Evolutionary conservation across 345 rosid species (phyloP), one percentile per base, ranked within the genome.

Genomic region (Draba incana): DNA sequence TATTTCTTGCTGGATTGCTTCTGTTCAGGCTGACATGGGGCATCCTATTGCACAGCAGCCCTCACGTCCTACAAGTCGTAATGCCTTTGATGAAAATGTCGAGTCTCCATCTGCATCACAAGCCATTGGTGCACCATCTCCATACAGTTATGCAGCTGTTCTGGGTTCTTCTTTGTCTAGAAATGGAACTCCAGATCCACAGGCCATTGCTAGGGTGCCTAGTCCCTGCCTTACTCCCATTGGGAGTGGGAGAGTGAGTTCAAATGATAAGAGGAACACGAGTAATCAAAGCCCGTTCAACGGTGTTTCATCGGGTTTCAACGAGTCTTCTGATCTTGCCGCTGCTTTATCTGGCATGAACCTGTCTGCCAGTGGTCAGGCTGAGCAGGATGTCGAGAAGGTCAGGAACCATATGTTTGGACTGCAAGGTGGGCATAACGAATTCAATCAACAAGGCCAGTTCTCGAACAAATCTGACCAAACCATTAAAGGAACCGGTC

Each of bases 141-240:
- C 97, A 28, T 81, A 81, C 52, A 70, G 89, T 47, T 90, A 90
- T 75, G 98, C 96, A 69, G 84, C 93, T 77, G 97, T 78, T 30
- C 78, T 92, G 0, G 97, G 97, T 27, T 47, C 89, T 64, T 81
- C 97, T 37, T 63, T 93, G 78, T 92, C 98, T 35, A 80, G 98
- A 68, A 84, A 85, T 62, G 84, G 82, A 25, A 93, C 98, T 41
- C 98, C 98, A 64, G 98, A 93, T 79, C 88, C 90, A 2, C 96
- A 88, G 73, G 82, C 78, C 61, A 67, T 83, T 48, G 92, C 79
- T 42, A 83, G 94, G 80, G 89, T 84, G 46, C 98, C 97, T 53
- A 93, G 98, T 77, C 98, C 20, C 20, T 20, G 20, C 20, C 20
- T 20, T 20, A 20, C 20, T 20, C 20, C 97, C 28, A 90, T 92